Conservation (phyloP, 768 basidiomycete genomes). For the Gloeopeniophorella convolvens region DNA sequence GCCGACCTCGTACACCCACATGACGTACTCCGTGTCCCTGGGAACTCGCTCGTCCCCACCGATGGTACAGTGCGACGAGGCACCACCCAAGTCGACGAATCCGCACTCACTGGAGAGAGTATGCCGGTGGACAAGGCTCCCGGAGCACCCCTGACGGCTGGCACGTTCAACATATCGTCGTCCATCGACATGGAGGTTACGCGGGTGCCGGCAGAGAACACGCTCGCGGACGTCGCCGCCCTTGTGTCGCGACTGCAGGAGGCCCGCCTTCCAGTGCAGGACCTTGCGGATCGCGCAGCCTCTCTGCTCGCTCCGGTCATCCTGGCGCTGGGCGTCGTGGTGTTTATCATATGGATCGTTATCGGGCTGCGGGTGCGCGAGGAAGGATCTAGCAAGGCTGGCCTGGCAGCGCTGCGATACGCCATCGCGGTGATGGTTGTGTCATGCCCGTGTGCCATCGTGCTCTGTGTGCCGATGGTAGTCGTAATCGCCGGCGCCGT, state of each 20-base stretch:
- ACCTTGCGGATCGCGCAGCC: constrained; percentile 44
- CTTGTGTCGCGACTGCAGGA: constrained; percentile 34
- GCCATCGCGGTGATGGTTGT: constrained; percentile 46
- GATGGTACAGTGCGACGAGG: constrained; percentile 35
- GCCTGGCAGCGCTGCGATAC: constrained; percentile 39
- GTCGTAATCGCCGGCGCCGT: constrained; percentile 30
- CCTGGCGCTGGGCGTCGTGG: constrained; percentile 33
- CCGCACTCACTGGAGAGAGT: constrained; percentile 39
- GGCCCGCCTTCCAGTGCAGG: constrained; percentile 34
- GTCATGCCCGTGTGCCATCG: constrained; percentile 46
- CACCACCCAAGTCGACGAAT: constrained; percentile 35
- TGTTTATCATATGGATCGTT: constrained; percentile 33
- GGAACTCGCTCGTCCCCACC: constrained; percentile 33
- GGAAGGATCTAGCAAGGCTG: constrained; percentile 24
- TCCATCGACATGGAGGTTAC: constrained; percentile 31
- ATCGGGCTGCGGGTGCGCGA: constrained; percentile 29
- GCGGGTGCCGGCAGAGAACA: constrained; percentile 35
- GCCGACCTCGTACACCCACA: constrained; percentile 31
- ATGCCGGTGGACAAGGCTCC: constrained; percentile 31
- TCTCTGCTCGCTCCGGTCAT: constrained; percentile 44
- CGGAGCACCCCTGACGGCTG: constrained; percentile 33
- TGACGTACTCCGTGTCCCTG: constrained; percentile 32
- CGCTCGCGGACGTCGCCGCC: constrained; percentile 32
- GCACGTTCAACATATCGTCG: constrained; percentile 33
- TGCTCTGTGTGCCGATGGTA: constrained; percentile 33